Evolutionary conservation across 2,329 filamentous ascomycete genomes (phyloP).

Genomic region (Elsinoe fawcettii): DNA sequence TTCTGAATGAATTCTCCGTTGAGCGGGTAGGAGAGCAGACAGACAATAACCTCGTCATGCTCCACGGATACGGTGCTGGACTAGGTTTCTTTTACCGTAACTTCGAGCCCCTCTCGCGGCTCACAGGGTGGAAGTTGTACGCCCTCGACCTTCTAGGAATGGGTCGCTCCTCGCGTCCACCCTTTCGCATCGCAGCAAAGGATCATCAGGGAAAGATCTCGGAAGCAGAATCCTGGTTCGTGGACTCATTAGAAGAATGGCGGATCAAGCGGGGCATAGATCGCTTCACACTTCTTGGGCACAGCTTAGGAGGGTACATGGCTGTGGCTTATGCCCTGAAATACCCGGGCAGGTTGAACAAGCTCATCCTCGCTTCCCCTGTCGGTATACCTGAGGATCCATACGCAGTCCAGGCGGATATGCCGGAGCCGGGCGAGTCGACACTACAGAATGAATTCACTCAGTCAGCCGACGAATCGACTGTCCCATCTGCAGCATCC

Average conservation of each 20-base stretch:
- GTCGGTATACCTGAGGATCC: slow-evolving; percentile 94
- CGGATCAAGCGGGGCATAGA: slow-evolving; percentile 80
- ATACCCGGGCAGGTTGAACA: slow-evolving; percentile 89
- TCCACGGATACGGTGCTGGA: slow-evolving; percentile 94
- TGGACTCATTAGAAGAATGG: slow-evolving; percentile 96
- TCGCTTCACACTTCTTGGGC: slow-evolving; percentile 84
- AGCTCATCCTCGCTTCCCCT: slow-evolving; percentile 88
- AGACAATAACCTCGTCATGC: slow-evolving; percentile 84
- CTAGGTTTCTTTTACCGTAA: slow-evolving; percentile 99
- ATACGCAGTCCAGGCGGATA: slow-evolving; percentile 70
- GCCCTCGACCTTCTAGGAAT: slow-evolving; percentile 93
- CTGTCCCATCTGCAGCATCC: slow-evolving; percentile 47
- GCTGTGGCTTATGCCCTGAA: slow-evolving; percentile 93
- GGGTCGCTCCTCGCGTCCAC: slow-evolving; percentile 77
- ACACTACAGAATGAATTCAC: slow-evolving; percentile 70
- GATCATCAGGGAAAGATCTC: slow-evolving; percentile 69
- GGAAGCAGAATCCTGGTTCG: slow-evolving; percentile 92
- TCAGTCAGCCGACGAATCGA: slow-evolving; percentile 57
- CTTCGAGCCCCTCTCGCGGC: slow-evolving; percentile 76
- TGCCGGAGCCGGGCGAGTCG: slow-evolving; percentile 69
- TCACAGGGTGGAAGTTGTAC: slow-evolving; percentile 78
- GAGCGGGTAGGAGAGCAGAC: slow-evolving; percentile 71
- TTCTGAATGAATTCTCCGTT: slow-evolving; percentile 86
- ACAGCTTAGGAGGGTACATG: slow-evolving; percentile 91
- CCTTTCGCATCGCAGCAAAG: slow-evolving; percentile 79